phyloP scores from a whole-genome alignment of 371 early-diverging fungal species.

The Thermomucor indicae-seudaticae region DNA sequence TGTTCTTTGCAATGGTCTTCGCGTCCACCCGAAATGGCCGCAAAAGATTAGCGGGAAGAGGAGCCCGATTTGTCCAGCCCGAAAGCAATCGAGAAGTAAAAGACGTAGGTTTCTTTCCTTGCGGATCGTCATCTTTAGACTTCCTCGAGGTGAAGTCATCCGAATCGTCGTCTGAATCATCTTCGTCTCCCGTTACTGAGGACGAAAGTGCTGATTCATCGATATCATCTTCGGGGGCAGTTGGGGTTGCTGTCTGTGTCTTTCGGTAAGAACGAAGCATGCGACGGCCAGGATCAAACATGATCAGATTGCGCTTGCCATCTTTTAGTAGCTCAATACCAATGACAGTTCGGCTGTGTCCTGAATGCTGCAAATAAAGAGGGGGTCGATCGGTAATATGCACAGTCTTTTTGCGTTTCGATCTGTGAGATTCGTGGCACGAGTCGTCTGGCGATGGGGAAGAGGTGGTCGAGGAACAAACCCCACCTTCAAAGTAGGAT shows the following conservation, averaged over 20 bases:
- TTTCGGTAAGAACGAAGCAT: constrained; percentile 28
- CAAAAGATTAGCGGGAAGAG: constrained; percentile 20
- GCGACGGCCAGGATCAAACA: constrained; percentile 66
- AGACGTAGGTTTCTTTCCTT: constrained; percentile 2
- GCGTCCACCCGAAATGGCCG: constrained; percentile 38
- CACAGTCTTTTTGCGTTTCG: constrained; percentile 6
- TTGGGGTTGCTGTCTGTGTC: neutral
- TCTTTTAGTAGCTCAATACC: constrained; percentile 57
- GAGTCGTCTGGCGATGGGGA: neutral
- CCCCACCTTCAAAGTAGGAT: constrained; percentile 40
- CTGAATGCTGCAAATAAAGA: constrained; percentile 73
- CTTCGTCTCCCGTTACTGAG: neutral
- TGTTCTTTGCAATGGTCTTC: constrained; percentile 38
- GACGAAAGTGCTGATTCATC: constrained; percentile 7
- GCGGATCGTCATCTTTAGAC: constrained; percentile 1
- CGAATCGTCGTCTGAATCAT: constrained; percentile 2
- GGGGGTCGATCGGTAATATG: constrained; percentile 58
- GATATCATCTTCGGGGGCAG: constrained; percentile 11
- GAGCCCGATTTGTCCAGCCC: constrained; percentile 5
- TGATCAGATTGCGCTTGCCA: constrained; percentile 49
- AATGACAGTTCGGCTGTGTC: constrained; percentile 68
- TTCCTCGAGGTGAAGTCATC: too few species aligned
- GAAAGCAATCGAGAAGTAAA: constrained; percentile 12
- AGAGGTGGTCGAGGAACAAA: neutral
- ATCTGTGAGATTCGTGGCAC: neutral